Percentiles rank a stretch among this genome's conserved stretches.
phyloP scores from a whole-genome alignment of 139 green algal species.

The Tetraselmis striata region DNA sequence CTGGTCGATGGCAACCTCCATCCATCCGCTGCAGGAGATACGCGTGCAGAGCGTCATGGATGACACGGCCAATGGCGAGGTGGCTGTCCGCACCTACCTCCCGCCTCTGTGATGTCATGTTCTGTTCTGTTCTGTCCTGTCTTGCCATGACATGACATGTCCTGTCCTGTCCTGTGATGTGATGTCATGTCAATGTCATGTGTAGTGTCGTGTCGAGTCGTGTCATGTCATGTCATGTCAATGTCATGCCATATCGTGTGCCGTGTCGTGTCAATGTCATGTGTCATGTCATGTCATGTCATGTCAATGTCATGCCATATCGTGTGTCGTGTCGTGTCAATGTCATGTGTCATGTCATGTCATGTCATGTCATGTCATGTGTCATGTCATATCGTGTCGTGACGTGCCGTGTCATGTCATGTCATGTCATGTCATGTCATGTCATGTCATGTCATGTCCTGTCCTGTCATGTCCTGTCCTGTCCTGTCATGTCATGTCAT shows the following conservation, averaged over 20 bases:
- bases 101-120: not conserved
- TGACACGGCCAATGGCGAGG: no score
- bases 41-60: no score
- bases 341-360: not conserved
- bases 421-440: not conserved
- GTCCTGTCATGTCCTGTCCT: not conserved
- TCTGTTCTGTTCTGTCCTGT: not conserved
- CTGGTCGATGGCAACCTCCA: no score
- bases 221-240: no score
- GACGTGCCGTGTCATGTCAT: not conserved
- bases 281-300: no score
- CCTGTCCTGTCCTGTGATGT: not conserved
- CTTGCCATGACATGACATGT: no score
- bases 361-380: not conserved
- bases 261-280: no score
- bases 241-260: no score
- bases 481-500: not conserved
- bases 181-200: no score
- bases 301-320: not conserved
- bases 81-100: no score
- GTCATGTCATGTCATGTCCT: not conserved
- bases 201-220: no score
- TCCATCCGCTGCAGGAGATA: no score
- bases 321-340: not conserved
- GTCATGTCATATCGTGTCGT: not conserved